Evolutionary conservation across 441 rosid species (phyloP), one percentile per base, ranked within the genome.

Genomic region (Dalechampia spathulata): DNA sequence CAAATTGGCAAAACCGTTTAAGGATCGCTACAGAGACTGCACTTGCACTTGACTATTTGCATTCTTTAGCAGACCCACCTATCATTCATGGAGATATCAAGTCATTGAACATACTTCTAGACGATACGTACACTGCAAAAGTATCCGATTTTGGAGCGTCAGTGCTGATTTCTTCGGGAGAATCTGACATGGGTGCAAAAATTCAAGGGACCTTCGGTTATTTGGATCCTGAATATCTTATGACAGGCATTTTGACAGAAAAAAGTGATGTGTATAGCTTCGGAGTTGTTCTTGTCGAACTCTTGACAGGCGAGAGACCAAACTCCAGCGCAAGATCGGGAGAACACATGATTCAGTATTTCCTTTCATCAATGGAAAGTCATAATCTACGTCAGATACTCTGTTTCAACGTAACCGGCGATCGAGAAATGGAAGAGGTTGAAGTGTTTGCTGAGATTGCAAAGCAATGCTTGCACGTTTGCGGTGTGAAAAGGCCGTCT

Each of bases 121-220:
- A 61, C 0, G 65, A 66, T 9, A 51, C 54, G 4, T 49, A 36
- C 17, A 55, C 57, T 15, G 61, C 58, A 22, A 66, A 66, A 41
- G 62, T 66, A 5, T 64, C 77, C 3, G 77, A 72, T 53, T 68
- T 72, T 8, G 71, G 74, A 7, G 70, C 74, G 25, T 72, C 77
- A 4, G 65, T 68, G 6, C 14, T 72, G 6, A 50, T 71, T 25
- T 72, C 76, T 0, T 49, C 69, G 0, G 69, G 38, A 1, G 41
- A 65, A 38, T 28, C 51, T 20, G 43, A 54, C 9, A 39, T 66
- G 9, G 68, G 30, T 9, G 42, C 44, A 1, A 50, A 52, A 41
- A 32, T 68, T 3, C 64, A 61, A 50, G 77, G 77, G 8, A 68
- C 74, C 14, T 34, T 72, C 1, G 73, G 77, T 9, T 72, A 72